phyloP scores from a whole-genome alignment of 768 basidiomycete genomes.

The Amanita subjunquillea region DNA sequence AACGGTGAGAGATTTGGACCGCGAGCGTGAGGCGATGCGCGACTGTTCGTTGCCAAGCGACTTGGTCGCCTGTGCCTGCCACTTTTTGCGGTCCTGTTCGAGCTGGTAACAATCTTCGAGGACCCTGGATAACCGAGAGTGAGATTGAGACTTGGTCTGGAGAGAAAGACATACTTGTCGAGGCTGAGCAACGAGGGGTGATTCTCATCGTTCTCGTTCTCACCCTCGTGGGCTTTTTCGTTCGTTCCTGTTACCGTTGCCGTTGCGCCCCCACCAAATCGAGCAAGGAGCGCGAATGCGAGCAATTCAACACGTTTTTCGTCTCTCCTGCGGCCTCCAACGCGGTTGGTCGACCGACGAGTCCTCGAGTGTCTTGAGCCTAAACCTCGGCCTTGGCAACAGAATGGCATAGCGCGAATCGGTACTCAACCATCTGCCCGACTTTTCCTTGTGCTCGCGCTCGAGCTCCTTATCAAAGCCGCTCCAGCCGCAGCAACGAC shows the following conservation, averaged over 20 bases:
- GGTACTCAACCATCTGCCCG: conserved; percentile 59
- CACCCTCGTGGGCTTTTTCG: background rate
- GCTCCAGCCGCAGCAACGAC: conserved; percentile 5
- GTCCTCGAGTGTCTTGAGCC: conserved; percentile 24
- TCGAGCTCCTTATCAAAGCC: conserved; percentile 15
- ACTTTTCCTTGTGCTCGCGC: conserved; percentile 14
- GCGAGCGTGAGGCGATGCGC: conserved; percentile 51
- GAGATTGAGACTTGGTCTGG: conserved; percentile 1
- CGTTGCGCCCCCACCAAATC: conserved; percentile 12
- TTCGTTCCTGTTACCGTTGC: background rate
- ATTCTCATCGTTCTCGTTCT: conserved; percentile 42
- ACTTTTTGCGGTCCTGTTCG: conserved; percentile 51
- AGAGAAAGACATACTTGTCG: conserved; percentile 23
- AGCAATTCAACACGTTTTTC: background rate
- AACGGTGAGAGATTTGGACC: conserved; percentile 46
- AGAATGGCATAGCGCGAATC: conserved; percentile 66
- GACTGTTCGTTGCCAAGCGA: conserved; percentile 60
- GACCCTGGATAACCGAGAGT: conserved; percentile 32
- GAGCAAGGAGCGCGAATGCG: conserved; percentile 36
- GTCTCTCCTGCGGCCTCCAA: conserved; percentile 2
- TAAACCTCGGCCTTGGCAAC: conserved; percentile 67
- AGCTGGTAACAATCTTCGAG: conserved; percentile 53
- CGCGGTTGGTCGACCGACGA: background rate
- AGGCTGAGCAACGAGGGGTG: conserved; percentile 54
- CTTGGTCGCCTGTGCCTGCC: conserved; percentile 51